Conservation (phyloP, 768 basidiomycete species). For the Omphalotus guepiniiformis region DNA sequence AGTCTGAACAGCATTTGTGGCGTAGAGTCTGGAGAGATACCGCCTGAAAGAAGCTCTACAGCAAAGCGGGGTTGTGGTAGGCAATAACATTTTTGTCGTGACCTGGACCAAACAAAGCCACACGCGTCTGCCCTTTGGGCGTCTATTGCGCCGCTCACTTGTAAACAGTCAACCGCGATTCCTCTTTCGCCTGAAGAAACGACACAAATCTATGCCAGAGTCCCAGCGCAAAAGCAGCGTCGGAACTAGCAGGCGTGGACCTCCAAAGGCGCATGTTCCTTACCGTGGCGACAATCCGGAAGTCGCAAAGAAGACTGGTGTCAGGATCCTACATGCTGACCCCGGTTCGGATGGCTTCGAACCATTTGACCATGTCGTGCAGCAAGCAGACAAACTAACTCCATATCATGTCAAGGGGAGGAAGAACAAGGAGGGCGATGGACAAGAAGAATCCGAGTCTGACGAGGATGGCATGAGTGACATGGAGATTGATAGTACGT, state of each 20-base stretch:
- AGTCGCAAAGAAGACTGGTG: constrained; percentile 78
- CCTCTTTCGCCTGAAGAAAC: no score
- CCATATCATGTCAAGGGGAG: constrained; percentile 52
- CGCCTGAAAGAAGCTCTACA: not conserved
- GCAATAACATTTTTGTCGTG: not conserved
- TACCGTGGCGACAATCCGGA: constrained; percentile 74
- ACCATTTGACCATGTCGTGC: constrained; percentile 70
- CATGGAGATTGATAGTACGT: constrained; percentile 76
- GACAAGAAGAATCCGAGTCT: constrained; percentile 33
- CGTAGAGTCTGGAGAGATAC: not conserved
- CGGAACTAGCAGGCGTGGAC: constrained; percentile 47
- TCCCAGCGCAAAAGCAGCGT: constrained; percentile 45
- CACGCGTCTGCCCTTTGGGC: not conserved
- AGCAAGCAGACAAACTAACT: constrained; percentile 63
- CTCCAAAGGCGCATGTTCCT: constrained; percentile 66
- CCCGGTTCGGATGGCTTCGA: constrained; percentile 81
- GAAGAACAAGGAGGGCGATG: constrained; percentile 42
- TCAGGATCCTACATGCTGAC: constrained; percentile 62
- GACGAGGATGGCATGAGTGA: constrained; percentile 65
- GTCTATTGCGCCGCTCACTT: no score
- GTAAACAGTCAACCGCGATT: not conserved
- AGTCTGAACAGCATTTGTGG: constrained; percentile 2
- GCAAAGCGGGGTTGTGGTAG: not conserved
- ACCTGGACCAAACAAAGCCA: not conserved
- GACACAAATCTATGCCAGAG: constrained; percentile 1